Percentiles rank a stretch among this genome's conserved stretches.
Conservation (phyloP, 176 grass and related monocot species). For the Areca catechu region DNA sequence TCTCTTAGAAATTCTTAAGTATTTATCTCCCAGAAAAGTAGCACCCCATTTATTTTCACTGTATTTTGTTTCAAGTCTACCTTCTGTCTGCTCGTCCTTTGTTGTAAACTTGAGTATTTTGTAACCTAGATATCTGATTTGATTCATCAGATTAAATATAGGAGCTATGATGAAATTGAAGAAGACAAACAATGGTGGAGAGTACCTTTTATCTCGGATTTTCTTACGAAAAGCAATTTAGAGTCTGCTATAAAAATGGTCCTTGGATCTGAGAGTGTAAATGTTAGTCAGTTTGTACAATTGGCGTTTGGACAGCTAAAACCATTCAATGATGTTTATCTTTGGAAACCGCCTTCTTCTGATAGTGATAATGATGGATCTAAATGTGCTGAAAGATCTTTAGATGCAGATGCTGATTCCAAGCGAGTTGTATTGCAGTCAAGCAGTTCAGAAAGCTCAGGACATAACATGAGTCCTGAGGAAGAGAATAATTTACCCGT, state of each 20-base stretch:
- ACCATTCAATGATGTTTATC: constrained; percentile 44
- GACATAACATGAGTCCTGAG: constrained; percentile 15
- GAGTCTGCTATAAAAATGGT: constrained; percentile 58
- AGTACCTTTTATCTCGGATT: constrained; percentile 79
- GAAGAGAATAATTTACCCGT: constrained; percentile 15
- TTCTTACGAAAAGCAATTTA: constrained; percentile 64
- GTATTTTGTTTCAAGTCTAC: too few species aligned
- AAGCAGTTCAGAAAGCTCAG: constrained; percentile 25
- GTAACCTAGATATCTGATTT: constrained; percentile 22
- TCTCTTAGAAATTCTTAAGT: background rate
- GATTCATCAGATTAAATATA: constrained; percentile 58
- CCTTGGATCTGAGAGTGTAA: constrained; percentile 84
- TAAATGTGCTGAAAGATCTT: constrained; percentile 32
- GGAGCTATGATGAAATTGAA: constrained; percentile 86
- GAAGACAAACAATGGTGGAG: constrained; percentile 77
- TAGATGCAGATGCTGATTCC: constrained; percentile 18
- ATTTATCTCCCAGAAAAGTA: too few species aligned
- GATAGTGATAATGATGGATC: constrained; percentile 37
- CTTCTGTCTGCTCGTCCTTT: too few species aligned
- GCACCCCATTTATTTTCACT: too few species aligned
- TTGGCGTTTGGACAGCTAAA: constrained; percentile 89
- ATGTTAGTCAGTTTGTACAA: constrained; percentile 80
- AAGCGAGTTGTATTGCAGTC: constrained; percentile 17
- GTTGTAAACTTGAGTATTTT: too few species aligned
- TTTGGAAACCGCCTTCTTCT: constrained; percentile 41